phyloP scores from a whole-genome alignment of 2,329 filamentous ascomycete species.

The Diaporthe eres region DNA sequence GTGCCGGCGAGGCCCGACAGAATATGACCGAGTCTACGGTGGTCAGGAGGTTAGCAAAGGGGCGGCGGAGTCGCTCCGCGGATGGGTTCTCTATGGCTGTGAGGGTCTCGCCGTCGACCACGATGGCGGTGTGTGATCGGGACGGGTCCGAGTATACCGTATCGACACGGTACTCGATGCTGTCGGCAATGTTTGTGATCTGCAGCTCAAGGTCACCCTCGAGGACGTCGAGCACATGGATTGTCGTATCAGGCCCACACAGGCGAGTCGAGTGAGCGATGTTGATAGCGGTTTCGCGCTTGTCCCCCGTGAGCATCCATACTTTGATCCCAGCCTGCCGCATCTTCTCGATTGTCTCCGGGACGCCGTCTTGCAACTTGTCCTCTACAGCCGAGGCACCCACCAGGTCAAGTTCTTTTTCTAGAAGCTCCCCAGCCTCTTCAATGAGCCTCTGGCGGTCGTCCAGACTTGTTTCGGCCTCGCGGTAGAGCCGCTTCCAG shows the following conservation, averaged over 20 bases:
- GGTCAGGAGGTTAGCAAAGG: constrained; percentile 85
- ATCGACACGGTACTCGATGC: constrained; percentile 65
- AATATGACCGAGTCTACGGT: constrained; percentile 93
- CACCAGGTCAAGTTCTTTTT: constrained; percentile 81
- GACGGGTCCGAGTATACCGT: constrained; percentile 48
- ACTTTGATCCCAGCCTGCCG: constrained; percentile 88
- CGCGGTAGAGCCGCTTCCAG: constrained; percentile 83
- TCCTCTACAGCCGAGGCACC: constrained; percentile 93
- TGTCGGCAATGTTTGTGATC: constrained; percentile 74
- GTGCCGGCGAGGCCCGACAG: constrained; percentile 89
- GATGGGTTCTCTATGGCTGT: constrained; percentile 45
- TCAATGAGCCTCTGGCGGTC: constrained; percentile 84
- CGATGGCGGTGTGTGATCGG: constrained; percentile 79
- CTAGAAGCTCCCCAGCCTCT: constrained; percentile 82
- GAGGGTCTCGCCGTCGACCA: constrained; percentile 77
- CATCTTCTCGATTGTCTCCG: constrained; percentile 87
- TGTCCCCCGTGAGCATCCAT: constrained; percentile 94
- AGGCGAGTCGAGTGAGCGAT: constrained; percentile 81
- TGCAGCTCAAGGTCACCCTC: constrained; percentile 76
- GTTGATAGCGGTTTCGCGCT: constrained; percentile 89
- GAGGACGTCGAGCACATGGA: constrained; percentile 79
- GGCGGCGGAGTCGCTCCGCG: constrained; percentile 55
- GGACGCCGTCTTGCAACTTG: constrained; percentile 88
- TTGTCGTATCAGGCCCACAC: constrained; percentile 80
- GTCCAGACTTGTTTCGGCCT: constrained; percentile 83